These are phyloP conservation scores for Coemansia sp. DNA, from an alignment of 192 early-diverging fungal genomes.

Conservation along the genomic window DNA sequence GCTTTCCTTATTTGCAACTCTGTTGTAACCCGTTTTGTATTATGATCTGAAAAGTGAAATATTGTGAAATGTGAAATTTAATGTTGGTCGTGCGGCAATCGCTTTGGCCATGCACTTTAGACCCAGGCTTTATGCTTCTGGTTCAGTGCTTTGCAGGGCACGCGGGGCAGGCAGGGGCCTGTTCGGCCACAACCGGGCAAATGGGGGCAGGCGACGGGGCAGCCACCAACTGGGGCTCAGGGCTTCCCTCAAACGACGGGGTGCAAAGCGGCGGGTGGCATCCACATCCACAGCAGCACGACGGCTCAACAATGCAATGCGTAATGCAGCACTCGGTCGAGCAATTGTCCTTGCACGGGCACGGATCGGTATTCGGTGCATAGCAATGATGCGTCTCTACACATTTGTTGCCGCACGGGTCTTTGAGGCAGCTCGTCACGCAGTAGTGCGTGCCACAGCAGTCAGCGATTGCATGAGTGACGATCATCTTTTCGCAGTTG, in stretches of 20 bases:
- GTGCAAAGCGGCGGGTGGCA: conserved; percentile 50
- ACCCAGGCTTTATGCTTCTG: background rate
- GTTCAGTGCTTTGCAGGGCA: conserved; percentile 18
- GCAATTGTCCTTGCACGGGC: conserved; percentile 44
- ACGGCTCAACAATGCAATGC: conserved; percentile 51
- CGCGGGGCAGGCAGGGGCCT: conserved; percentile 32
- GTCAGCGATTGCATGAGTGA: conserved; percentile 48
- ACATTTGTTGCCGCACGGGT: conserved; percentile 51
- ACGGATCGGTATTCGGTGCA: conserved; percentile 37
- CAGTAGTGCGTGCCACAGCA: conserved; percentile 56
- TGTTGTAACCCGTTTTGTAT: background rate
- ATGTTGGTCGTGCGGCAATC: background rate
- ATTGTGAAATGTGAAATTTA: background rate
- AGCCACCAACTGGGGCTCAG: conserved; percentile 18
- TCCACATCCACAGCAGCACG: conserved; percentile 37
- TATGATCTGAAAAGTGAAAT: background rate
- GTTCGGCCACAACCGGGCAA: conserved; percentile 29
- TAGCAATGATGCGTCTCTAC: conserved; percentile 54
- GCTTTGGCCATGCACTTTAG: background rate
- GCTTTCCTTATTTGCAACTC: background rate
- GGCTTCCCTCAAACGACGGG: conserved; percentile 43
- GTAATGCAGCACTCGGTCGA: conserved; percentile 55
- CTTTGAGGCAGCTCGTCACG: conserved; percentile 54
- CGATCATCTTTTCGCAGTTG: conserved; percentile 42
- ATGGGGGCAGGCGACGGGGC: conserved; percentile 30